Base-by-base conservation (phyloP, 768 basidiomycete genomes). In the Suillus occidentalis region DNA sequence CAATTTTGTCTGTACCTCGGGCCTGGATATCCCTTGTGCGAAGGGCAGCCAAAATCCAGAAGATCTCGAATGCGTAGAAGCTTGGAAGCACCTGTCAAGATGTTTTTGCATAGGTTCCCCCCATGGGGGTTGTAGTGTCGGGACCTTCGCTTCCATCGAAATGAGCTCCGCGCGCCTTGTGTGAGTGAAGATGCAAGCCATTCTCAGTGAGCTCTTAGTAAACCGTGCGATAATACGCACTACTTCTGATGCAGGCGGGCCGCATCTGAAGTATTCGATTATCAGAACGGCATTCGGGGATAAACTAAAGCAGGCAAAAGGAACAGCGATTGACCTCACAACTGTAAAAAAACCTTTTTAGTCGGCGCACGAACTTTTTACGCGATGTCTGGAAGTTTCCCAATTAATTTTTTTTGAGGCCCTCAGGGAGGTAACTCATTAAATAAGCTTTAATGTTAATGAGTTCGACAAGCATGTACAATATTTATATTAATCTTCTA, bases 361-460 rank as follows among this genome's bases (percentile, higher is more conserved):
- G 52, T 53, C 52, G 52, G 52, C 52, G 52, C 31, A 20, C 52
- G 52, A 53, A 53, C 52, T 31, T 34, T 53, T 31, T 53, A 31
- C 16, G 9, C 16, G 28, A 53, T 12, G 16, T 18, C 8, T 16
- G 13, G 31, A 31, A 31, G 31, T 31, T 31, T 31, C 31, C 31
- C 31, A 31, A 31, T 31, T 31, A 31, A 31, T 31, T 31, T 31
- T 31, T 31, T 4, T 31, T 28, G 28, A 28, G 28, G 28, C 28
- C 28, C 28, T 31, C 31, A 31, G 31, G 31, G 31, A 31, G 31
- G 31, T 31, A 31, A 31, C 31, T 31, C 31, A 31, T 31, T 31
- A 31, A 31, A 31, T 31, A 31, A 31, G 31, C 31, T 31, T 31
- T 31, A 31, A 31, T 31, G 31, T 31, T 31, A 31, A 31, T 31